Base-by-base conservation (phyloP, 805 yeast genomes). In the Candida sonorensis region DNA sequence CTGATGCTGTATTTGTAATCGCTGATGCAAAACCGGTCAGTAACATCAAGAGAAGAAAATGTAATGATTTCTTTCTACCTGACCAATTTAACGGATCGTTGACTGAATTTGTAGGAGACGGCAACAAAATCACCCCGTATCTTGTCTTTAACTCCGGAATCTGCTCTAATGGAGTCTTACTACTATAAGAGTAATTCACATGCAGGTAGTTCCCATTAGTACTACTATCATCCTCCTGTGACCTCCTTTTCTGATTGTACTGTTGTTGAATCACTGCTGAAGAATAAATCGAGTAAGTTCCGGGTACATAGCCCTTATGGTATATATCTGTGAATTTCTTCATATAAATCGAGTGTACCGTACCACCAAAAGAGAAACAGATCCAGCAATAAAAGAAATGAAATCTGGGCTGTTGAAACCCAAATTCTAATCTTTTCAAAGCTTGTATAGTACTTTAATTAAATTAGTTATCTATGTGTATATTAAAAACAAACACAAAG, bases 41-140 rank as follows among this genome's bases (percentile, higher is more conserved):
- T 27, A 61, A 48, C 4, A 64, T 56, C 13, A 69, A 38, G 9
- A 68, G 41, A n/a, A 54, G 30, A 37, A 66, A 61, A 34, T 69
- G 67, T 37, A 58, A 36, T 0, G 53, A 22, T 35, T 69, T 69
- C 27, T 67, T 53, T 35, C 40, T 20, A 6, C 20, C 13, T 10
- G 85, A 53, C 70, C 73, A 69, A 44, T 68, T 69, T 17, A 67
- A 52, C 4, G 74, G 74, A 44, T 69, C 75, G 38, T 69, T 69
- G 18, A 59, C 53, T 5, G 72, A 66, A 35, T 67, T 68, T n/a
- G 69, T 54, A 1, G 74, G 75, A 38, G 68, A 72, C 2, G 74
- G 74, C 10, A 64, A 51, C 19, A 68, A 49, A 12, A 67, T 62
- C 19, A 67, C 53, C 16, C 58, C 61, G 23, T 42, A 50, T 19